phyloP scores from a whole-genome alignment of 805 yeast genomes.

The Wickerhamiella lipophila region DNA sequence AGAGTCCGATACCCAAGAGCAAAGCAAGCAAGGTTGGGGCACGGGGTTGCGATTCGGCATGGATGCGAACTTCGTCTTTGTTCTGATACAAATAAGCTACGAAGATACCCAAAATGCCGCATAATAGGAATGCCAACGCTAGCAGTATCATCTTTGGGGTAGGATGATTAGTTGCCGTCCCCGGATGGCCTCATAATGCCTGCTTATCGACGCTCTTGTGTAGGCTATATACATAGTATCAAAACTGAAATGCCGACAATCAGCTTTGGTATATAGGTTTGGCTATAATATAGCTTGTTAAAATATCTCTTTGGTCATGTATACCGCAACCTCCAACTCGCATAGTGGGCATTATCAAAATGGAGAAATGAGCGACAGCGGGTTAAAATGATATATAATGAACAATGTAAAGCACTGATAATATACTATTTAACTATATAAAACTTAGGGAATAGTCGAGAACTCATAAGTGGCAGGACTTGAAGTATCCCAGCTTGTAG shows the following conservation, averaged over 20 bases:
- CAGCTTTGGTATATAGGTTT: too few species aligned
- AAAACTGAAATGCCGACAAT: too few species aligned
- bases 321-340: too few species aligned
- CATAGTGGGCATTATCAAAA: too few species aligned
- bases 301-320: too few species aligned
- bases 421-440: slow-evolving; percentile 1
- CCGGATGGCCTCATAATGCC: background rate
- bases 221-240: too few species aligned
- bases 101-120: background rate
- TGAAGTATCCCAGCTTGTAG: slow-evolving; percentile 36
- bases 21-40: background rate
- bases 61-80: background rate
- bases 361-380: too few species aligned
- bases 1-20: background rate
- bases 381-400: too few species aligned
- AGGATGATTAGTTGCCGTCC: background rate
- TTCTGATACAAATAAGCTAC: background rate
- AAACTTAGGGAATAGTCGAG: slow-evolving; percentile 7
- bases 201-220: too few species aligned
- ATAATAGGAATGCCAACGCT: background rate
- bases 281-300: too few species aligned
- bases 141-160: background rate
- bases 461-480: slow-evolving; percentile 41
- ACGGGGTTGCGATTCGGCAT: background rate
- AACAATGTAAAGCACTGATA: background rate